phyloP scores from a whole-genome alignment of 495 filamentous ascomycete genomes.

The Neurospora sp. region DNA sequence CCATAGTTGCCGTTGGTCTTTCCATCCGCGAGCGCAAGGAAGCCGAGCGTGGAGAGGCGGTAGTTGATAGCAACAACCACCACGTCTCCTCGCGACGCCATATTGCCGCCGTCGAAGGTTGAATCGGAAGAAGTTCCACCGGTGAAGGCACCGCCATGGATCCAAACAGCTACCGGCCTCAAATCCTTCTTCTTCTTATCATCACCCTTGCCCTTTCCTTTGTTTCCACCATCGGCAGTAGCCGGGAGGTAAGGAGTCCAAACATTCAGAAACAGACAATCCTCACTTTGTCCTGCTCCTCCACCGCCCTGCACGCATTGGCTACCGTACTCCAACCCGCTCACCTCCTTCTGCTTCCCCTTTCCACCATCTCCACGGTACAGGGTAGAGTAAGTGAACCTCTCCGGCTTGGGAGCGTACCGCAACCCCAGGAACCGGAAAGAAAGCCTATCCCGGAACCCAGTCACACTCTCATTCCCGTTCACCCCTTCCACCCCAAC shows the following conservation, averaged over 20 bases:
- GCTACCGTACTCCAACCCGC: slow-evolving; percentile 26
- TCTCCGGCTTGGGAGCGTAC: slow-evolving; percentile 28
- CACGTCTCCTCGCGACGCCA: slow-evolving; percentile 42
- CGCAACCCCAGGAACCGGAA: slow-evolving; percentile 40
- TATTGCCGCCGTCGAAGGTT: slow-evolving; percentile 36
- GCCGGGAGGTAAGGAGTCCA: slow-evolving; percentile 41
- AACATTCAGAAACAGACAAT: slow-evolving; percentile 46
- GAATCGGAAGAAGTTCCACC: slow-evolving; percentile 30
- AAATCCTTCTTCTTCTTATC: slow-evolving; percentile 13
- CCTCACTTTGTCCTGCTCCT: slow-evolving; percentile 17
- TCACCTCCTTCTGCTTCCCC: not conserved
- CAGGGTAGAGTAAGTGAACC: slow-evolving; percentile 29
- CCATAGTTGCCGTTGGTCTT: slow-evolving; percentile 46
- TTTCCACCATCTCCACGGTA: slow-evolving; percentile 14
- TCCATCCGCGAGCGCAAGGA: slow-evolving; percentile 35
- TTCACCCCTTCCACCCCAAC: slow-evolving; percentile 22
- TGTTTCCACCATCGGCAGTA: slow-evolving; percentile 6
- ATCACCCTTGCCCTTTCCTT: not conserved
- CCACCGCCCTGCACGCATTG: slow-evolving; percentile 31
- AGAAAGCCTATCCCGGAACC: slow-evolving; percentile 40
- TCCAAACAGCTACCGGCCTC: slow-evolving; percentile 44
- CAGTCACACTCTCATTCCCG: not conserved
- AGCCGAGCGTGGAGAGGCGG: slow-evolving; percentile 52
- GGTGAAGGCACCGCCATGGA: slow-evolving; percentile 34
- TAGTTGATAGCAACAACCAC: slow-evolving; percentile 58